Conservation (phyloP, 2,329 filamentous ascomycete genomes). For the Pseudogymnoascus sp. region DNA sequence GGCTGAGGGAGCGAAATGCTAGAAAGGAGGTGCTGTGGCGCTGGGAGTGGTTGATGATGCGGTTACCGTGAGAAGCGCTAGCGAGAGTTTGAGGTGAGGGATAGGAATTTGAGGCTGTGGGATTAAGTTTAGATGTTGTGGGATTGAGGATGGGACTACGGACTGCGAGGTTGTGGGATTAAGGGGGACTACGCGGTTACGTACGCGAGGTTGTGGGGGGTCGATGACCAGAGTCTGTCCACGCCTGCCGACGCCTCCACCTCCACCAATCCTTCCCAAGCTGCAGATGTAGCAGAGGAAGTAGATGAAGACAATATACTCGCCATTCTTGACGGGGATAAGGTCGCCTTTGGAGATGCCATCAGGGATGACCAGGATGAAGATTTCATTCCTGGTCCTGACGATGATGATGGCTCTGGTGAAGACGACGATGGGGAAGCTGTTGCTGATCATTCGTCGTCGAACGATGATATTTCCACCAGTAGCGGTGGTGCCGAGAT, state of each 20-base stretch:
- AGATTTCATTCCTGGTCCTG: not conserved
- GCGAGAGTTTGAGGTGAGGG: no score
- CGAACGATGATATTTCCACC: not conserved
- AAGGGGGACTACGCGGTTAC: no score
- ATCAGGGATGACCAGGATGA: not conserved
- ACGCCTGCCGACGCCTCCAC: not conserved
- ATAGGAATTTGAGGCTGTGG: no score
- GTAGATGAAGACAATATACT: not conserved
- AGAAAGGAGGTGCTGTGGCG: no score
- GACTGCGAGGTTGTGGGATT: no score
- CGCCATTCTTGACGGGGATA: not conserved
- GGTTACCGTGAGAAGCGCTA: no score
- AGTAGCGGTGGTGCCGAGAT: not conserved
- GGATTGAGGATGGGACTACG: no score
- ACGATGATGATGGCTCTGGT: not conserved
- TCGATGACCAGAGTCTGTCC: not conserved
- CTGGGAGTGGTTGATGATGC: no score
- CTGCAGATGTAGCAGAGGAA: not conserved
- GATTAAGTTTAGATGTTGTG: no score
- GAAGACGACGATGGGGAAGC: not conserved
- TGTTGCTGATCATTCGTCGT: not conserved
- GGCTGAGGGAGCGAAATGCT: no score
- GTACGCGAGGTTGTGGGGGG: no score
- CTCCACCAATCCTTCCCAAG: not conserved
- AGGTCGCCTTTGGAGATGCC: not conserved